Percentiles rank a stretch among this genome's conserved stretches.
Conservation (phyloP, 2,329 filamentous ascomycete genomes). For the Colletotrichum phormii region DNA sequence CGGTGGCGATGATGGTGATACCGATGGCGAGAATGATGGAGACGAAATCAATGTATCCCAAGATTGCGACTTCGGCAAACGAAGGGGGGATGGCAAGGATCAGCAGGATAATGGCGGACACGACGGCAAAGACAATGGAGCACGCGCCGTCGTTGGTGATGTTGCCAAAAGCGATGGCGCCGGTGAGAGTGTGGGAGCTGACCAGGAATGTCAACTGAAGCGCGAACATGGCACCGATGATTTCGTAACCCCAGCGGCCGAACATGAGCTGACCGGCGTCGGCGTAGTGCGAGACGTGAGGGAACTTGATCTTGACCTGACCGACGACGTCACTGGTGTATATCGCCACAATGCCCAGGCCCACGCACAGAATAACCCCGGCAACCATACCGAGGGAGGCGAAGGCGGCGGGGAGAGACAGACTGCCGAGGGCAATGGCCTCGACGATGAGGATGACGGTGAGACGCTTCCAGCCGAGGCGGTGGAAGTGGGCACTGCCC, state of each 20-base stretch:
- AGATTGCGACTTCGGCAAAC: slow-evolving; percentile 61
- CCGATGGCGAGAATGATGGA: slow-evolving; percentile 73
- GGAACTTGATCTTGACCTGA: slow-evolving; percentile 61
- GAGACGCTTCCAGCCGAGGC: slow-evolving; percentile 67
- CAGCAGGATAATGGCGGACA: slow-evolving; percentile 59
- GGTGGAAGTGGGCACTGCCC: slow-evolving; percentile 61
- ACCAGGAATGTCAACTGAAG: slow-evolving; percentile 77
- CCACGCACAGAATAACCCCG: slow-evolving; percentile 50
- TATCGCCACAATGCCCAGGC: slow-evolving; percentile 52
- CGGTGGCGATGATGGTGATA: slow-evolving; percentile 75
- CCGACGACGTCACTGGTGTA: slow-evolving; percentile 55
- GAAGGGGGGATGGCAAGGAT: slow-evolving; percentile 59
- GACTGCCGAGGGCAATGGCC: slow-evolving; percentile 65
- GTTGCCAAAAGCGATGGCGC: slow-evolving; percentile 75
- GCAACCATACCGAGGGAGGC: slow-evolving; percentile 64
- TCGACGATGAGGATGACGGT: slow-evolving; percentile 67
- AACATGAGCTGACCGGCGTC: slow-evolving; percentile 74
- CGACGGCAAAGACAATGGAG: slow-evolving; percentile 57
- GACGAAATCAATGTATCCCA: slow-evolving; percentile 67
- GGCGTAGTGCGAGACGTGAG: slow-evolving; percentile 73
- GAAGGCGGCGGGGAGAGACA: slow-evolving; percentile 64
- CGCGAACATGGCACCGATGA: slow-evolving; percentile 71
- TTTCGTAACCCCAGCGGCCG: slow-evolving; percentile 70
- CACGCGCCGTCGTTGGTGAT: slow-evolving; percentile 67
- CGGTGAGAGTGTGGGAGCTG: slow-evolving; percentile 78